Base-by-base conservation (phyloP, 129 eudicot genomes). In the Logfia minima region DNA sequence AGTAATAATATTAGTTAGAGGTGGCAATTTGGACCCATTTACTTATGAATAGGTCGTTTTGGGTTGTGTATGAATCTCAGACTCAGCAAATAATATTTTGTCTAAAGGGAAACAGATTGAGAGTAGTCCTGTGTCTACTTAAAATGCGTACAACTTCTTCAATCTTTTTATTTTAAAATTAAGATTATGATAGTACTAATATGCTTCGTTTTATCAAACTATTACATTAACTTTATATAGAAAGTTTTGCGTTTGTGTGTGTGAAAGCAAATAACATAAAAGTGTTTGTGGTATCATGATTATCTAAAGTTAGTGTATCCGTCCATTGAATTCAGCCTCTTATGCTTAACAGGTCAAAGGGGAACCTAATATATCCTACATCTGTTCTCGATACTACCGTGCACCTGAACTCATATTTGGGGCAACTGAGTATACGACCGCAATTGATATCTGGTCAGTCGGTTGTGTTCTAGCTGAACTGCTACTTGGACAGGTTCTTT, bases 401-500 rank as follows among this genome's bases (percentile, higher is more conserved):
- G 90, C 90, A 8, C 88, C 92, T 7, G 90, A 88, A 74, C 86
- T 85, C 76, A 88, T 88, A 68, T 88, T 83, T 74, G 89, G 89
- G 62, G 92, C 89, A 32, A 88, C 89, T 35, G 86, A 85, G 26
- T 88, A 83, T 83, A 88, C 90, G 28, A 71, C 83, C 51, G 90
- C 92, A 61, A 88, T 88, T 56, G 92, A 88, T 78, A 81, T 88
- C 53, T 88, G 90, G 92, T 88, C 90, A 7, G 88, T 81, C 21
- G 92, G 89, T 32, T 88, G 89, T 69, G 92, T 85, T 10, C 86
- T 88, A 55, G 89, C 88, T 56, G 92, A 88, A 75, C 79, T 88
- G 29, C 86, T 88, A 63, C 92, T 88, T 78, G 90, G 92, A 71
- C 92, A 88, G 93, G 93, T 88, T 79, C 6, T 64, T 69, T 51